Evolutionary conservation across 192 early-diverging fungal genomes (phyloP), one percentile per base, ranked within the genome.

Genomic region (Funneliformis geosporum): DNA sequence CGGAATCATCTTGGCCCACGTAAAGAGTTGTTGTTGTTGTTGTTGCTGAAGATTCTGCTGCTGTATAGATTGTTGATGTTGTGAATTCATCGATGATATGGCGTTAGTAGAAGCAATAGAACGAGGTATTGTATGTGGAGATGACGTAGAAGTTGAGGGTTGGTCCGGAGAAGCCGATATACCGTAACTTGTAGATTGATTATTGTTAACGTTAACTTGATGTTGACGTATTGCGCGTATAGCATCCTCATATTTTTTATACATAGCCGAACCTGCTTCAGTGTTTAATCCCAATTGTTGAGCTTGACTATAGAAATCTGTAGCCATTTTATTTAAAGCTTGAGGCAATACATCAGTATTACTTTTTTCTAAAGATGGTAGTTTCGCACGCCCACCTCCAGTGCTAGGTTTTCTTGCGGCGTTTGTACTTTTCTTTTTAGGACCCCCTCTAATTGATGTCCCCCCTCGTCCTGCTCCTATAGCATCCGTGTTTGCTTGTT

Each of bases 321-420:
- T 69, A 21, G 67, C 67, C 38, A 69, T 69, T 69, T 69, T 14
- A 42, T 3, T 42, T 40, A 69, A 23, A 43, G 7, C 14, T 8
- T 69, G 67, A 69, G 67, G 38, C 21, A 69, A 69, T 21, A 28
- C 67, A 16, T 69, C 67, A 25, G 50, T 7, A 55, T n/a, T 55
- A 21, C 50, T 55, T 55, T 55, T 55, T 55, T 55, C 50, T 6
- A 55, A 55, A 55, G 50, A 18, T n/a, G 50, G 16, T 21, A 18
- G 16, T 55, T 55, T 55, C 16, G 50, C 21, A 55, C 50, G 50
- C 21, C 50, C 50, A 55, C 50, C 50, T 7, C 50, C 50, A 55
- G 50, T 55, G 21, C 50, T 55, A 55, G 50, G 16, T 55, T 55
- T 55, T 55, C 50, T 55, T 55, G 50, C 21, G 21, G 50, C 18